A percentile compares a stretch with the other conserved stretches of the same genome.
Conservation (phyloP, 2,329 filamentous ascomycete species). For the Penicillium verrucosum region DNA sequence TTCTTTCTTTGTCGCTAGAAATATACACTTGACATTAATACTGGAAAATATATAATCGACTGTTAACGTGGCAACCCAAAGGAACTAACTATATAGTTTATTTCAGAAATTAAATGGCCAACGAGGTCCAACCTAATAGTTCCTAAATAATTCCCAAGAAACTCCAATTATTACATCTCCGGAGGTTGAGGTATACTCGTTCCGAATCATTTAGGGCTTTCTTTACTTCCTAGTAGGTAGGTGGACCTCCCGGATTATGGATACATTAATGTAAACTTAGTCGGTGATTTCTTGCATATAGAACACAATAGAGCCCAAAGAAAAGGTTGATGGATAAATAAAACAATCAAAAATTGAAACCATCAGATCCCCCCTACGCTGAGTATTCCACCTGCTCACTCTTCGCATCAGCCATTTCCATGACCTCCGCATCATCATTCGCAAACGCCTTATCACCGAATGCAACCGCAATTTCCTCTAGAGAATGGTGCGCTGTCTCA, state of each 20-base stretch:
- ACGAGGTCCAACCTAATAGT: too few species aligned
- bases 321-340: background rate
- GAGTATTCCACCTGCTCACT: conserved; percentile 5
- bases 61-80: too few species aligned
- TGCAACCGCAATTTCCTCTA: conserved; percentile 37
- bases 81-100: background rate
- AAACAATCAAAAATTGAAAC: background rate
- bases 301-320: background rate
- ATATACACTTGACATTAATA: too few species aligned
- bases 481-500: conserved; percentile 38
- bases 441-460: conserved; percentile 44
- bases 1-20: too few species aligned
- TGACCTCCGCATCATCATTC: conserved; percentile 14
- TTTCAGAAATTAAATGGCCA: too few species aligned
- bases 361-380: background rate
- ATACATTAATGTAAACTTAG: too few species aligned
- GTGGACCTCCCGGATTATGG: background rate
- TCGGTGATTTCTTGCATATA: background rate
- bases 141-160: background rate
- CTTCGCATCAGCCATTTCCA: conserved; percentile 7
- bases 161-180: background rate
- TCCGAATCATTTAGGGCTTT: background rate
- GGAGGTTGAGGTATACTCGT: background rate
- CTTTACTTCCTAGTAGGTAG: background rate
- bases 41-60: too few species aligned